Base-by-base conservation (phyloP, 352 stramenopile genomes). In the Globisporangium paddicum region DNA sequence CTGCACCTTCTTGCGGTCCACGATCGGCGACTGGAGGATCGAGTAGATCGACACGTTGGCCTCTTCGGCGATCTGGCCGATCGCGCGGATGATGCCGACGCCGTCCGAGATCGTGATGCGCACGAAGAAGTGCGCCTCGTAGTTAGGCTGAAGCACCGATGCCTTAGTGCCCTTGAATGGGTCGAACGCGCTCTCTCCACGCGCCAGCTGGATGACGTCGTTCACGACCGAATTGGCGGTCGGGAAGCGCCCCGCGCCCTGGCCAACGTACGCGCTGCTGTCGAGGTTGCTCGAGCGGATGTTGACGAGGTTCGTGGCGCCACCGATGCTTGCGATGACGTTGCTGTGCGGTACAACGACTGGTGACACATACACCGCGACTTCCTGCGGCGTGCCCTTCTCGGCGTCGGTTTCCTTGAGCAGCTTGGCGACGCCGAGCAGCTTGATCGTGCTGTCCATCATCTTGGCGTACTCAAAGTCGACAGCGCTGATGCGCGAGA, bases 391-490 rank as follows among this genome's bases (percentile, higher is more conserved):
- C 26, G 70, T 85, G 19, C 90, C 65, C 1, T 79, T 78, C 50
- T 87, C 76, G 21, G 83, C 71, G 59, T 93, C 86, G 14, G 80
- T 88, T 2, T 84, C 92, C 58, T 82, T 85, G 5, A 90, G 68
- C 51, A 79, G 62, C 66, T 91, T 95, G 45, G 82, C 82, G 37
- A 95, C 82, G 25, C 95, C 96, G 5, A 98, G 67, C 30, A 99
- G 71, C 80, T 98, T 98, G 69, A 99, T 98, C 7, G 93, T 99
- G 63, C 89, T 97, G 55, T 93, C 73, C 81, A 98, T 90, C 68
- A 96, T 86, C 66, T 97, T 96, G 55, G 95, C 96, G 73, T 98
- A 99, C 63, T 96, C 91, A 77, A 99, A 98, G 68, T 99, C 96
- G 7, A 95, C 79, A 0, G 78, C 66, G 7, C 80, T 87, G 60